Percentiles rank a stretch among this genome's conserved stretches.
Evolutionary conservation across 495 filamentous ascomycete genomes (phyloP).

Genomic region (Aspergillus indologenus): DNA sequence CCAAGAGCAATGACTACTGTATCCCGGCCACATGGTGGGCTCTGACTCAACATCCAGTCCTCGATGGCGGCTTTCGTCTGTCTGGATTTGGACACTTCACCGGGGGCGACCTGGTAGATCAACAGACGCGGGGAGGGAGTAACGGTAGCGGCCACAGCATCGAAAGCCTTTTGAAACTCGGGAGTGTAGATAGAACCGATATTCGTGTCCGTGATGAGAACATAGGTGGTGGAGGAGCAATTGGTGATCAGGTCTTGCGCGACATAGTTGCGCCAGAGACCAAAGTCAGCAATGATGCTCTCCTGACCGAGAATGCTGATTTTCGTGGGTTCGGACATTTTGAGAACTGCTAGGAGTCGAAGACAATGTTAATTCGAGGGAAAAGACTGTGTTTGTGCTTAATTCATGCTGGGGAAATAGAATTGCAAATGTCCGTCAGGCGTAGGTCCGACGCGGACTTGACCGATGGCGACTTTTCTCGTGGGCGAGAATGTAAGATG

Average conservation of each 20-base stretch:
- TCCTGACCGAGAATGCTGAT: constrained; percentile 63
- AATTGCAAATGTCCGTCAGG: not conserved
- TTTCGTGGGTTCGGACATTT: constrained; percentile 46
- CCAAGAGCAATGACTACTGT: constrained; percentile 92
- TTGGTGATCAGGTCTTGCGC: constrained; percentile 75
- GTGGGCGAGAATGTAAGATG: not conserved
- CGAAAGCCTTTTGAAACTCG: constrained; percentile 69
- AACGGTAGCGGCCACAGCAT: constrained; percentile 46
- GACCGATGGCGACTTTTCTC: not conserved
- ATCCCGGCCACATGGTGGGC: constrained; percentile 77
- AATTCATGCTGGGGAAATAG: constrained; percentile 33
- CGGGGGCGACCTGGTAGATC: constrained; percentile 81
- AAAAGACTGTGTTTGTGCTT: constrained; percentile 20
- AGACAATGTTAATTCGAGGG: constrained; percentile 6
- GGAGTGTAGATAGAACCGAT: constrained; percentile 77
- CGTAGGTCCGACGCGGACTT: not conserved
- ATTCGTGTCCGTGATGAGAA: constrained; percentile 95
- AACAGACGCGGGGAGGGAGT: constrained; percentile 66
- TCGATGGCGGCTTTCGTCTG: constrained; percentile 93
- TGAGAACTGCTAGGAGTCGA: constrained; percentile 6
- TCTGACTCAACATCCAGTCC: constrained; percentile 91
- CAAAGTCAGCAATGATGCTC: constrained; percentile 87
- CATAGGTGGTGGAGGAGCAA: constrained; percentile 82
- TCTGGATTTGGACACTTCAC: constrained; percentile 88
- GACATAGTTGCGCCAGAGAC: constrained; percentile 81